Evolutionary conservation across 176 grass and related monocot species (phyloP), one percentile per base, ranked within the genome.

Genomic region (Oryza meridionalis): DNA sequence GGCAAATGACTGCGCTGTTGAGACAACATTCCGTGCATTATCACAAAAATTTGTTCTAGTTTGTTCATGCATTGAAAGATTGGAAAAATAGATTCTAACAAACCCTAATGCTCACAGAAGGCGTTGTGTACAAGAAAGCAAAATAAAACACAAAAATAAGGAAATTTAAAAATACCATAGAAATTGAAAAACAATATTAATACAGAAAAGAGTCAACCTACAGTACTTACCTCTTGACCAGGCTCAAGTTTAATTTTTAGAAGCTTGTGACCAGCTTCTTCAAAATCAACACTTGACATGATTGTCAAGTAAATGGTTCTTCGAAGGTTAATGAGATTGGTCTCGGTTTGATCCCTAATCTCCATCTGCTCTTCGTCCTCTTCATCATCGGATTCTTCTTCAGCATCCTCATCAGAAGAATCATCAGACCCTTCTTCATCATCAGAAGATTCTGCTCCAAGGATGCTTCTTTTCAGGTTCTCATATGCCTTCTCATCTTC

Each of bases 241-340:
- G 96, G 93, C 81, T 98, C 93, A 9, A 98, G 93, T 79, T 98
- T 96, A 85, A 98, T 94, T 82, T 98, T 98, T 76, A 98, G 77
- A 45, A 98, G 90, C 81, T 98, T 96, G 79, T 98, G 93, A 24
- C 96, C 96, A 83, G 96, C 96, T 92, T 98, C 96, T 82, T 98
- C 96, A 87, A 98, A 98, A 90, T 98, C 96, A 87, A 98, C 93
- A 86, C 93, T 96, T 3, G 96, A 98, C 91, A 98, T 98, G 53
- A 98, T 98, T 51, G 96, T 98, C 35, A 96, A 87, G 87, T 94
- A 98, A 75, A 98, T 96, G 17, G 96, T 94, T 90, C 96, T 98
- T 29, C 96, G 88, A 38, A 98, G 88, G 70, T 98, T 98, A 46
- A 98, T 67, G 15, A 94, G 89, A 85, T 98, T 98, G 0, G 96